Conservation (phyloP, 2,329 filamentous ascomycete genomes). For the Talaromyces rugulosus region DNA sequence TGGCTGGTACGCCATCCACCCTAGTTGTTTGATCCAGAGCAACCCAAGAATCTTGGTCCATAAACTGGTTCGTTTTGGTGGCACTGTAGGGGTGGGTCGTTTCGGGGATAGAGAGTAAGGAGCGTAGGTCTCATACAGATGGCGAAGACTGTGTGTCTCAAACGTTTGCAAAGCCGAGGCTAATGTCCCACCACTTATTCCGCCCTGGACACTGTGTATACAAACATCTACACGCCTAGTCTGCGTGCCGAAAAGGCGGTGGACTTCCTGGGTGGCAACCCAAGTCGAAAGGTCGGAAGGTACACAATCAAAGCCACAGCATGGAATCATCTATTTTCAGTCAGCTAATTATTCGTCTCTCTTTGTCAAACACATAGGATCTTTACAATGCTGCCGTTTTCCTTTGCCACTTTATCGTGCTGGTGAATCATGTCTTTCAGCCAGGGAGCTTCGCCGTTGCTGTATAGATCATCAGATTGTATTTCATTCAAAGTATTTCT, state of each 20-base stretch:
- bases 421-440: neutral
- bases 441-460: neutral
- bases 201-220: neutral
- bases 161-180: neutral
- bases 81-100: neutral
- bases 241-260: neutral
- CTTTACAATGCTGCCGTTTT: neutral
- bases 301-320: neutral
- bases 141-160: neutral
- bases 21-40: neutral
- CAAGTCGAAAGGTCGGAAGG: neutral
- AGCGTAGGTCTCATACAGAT: neutral
- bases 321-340: neutral
- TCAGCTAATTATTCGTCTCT: neutral
- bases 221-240: neutral
- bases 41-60: neutral
- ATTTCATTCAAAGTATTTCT: neutral
- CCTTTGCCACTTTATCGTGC: neutral
- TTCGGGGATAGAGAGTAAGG: neutral
- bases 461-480: neutral
- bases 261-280: neutral
- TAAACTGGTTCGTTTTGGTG: neutral
- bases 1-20: neutral
- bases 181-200: neutral
- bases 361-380: neutral